Base-by-base conservation (phyloP, 1,284 basidiomycete genomes). In the Hemileia vastatrix region DNA sequence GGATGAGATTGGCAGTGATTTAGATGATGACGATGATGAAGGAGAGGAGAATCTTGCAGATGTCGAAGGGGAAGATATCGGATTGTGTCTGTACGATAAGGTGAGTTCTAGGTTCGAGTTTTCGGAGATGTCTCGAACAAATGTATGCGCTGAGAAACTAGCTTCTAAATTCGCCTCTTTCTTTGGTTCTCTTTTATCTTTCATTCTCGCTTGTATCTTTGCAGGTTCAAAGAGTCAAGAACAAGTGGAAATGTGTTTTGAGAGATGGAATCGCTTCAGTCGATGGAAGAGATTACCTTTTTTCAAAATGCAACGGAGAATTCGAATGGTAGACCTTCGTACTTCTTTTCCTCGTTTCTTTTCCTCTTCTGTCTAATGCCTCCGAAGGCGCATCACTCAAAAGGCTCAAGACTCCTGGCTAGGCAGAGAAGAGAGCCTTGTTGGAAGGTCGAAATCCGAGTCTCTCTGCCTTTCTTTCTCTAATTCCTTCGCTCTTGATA, bases 171-270 rank as follows among this genome's bases (percentile, higher is more conserved):
- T 27, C 27, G 27, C 27, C 27, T 27, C 27, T 27, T 27, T 27
- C 27, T 27, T 27, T 27, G 27, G 27, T 27, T 27, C 27, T 27
- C 27, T 27, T 44, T n/a, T n/a, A n/a, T n/a, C n/a, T n/a, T n/a
- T n/a, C n/a, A n/a, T n/a, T n/a, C n/a, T 6, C 19, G 19, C 31
- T 54, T 8, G 11, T 52, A 47, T 24, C 54, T 32, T 53, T 40
- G 57, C 66, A 93, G 91, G 92, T 96, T 40, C 90, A 93, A 64
- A 83, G 95, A 19, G 93, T 97, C 32, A 97, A 97, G 80, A 98
- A 97, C 81, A 99, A 97, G 80, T 99, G 95, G 95, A 98, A 98
- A 81, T 95, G 93, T 65, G 86, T 92, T n/a, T 83, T 99, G 65
- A 95, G 95, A 78, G 95, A 98, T 71, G 95, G 95, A 13, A 91